Percentiles rank a stretch among this genome's conserved stretches.
phyloP scores from a whole-genome alignment of 2,329 filamentous ascomycete genomes.

The Fusarium compactum region DNA sequence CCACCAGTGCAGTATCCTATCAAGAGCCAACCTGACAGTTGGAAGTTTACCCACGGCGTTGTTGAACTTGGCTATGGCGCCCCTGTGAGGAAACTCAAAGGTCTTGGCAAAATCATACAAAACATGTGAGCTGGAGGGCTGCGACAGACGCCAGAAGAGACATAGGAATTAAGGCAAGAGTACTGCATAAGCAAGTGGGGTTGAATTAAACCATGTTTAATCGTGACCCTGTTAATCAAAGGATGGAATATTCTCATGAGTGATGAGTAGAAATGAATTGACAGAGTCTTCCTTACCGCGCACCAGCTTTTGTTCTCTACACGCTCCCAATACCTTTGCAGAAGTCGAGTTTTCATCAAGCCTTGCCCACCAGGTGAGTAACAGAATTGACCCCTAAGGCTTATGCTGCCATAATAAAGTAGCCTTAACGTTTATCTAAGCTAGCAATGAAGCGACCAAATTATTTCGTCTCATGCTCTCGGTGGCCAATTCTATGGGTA shows the following conservation, averaged over 20 bases:
- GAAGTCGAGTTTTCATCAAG: not conserved
- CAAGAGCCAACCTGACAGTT: conserved; percentile 70
- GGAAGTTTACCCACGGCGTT: conserved; percentile 72
- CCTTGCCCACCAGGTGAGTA: not conserved
- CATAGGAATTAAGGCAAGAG: not conserved
- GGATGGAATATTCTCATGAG: not conserved
- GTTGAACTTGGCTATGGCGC: conserved; percentile 71
- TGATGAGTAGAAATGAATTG: conserved; percentile 7
- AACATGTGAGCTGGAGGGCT: conserved; percentile 52
- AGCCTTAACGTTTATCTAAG: not conserved
- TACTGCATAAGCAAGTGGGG: not conserved
- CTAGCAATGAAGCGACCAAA: not conserved
- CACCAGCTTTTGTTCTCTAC: not conserved
- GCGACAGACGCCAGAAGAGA: not conserved
- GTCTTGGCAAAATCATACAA: conserved; percentile 57
- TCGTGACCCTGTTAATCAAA: not conserved
- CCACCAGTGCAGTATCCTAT: conserved; percentile 86
- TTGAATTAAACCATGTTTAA: not conserved
- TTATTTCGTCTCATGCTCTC: not conserved
- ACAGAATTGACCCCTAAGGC: not conserved
- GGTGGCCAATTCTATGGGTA: not conserved
- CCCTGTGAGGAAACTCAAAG: conserved; percentile 54
- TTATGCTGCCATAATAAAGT: not conserved
- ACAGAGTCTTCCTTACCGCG: not conserved
- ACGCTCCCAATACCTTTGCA: not conserved